These are phyloP conservation scores for Talaromyces borbonicus DNA, from an alignment of 495 filamentous ascomycete species.

Conservation along the genomic window DNA sequence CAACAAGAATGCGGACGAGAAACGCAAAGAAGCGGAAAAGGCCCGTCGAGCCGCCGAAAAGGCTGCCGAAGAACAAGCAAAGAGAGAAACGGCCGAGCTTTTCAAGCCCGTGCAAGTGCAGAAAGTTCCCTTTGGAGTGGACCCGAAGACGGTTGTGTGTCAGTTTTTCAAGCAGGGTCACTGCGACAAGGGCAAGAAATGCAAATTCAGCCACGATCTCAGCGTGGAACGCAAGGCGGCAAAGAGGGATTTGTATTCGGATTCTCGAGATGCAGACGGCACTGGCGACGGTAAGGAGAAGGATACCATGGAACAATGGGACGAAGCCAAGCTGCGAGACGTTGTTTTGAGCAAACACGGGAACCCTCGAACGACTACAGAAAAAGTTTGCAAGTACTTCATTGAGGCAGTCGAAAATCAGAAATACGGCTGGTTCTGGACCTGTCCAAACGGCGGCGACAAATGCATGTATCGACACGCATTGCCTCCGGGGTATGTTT, in stretches of 20 bases:
- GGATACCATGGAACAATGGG: conserved; percentile 93
- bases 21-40: conserved; percentile 84
- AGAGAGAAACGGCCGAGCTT: conserved; percentile 67
- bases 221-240: conserved; percentile 79
- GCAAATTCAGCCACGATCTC: conserved; percentile 93
- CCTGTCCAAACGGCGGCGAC: conserved; percentile 91
- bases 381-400: conserved; percentile 99
- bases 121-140: conserved; percentile 94
- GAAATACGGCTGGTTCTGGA: conserved; percentile 99
- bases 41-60: conserved; percentile 74
- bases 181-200: conserved; percentile 95
- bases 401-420: conserved; percentile 95
- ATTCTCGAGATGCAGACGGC: conserved; percentile 58
- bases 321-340: conserved; percentile 86
- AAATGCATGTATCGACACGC: conserved; percentile 98
- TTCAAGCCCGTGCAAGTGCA: conserved; percentile 93
- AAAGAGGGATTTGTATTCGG: conserved; percentile 88
- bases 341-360: conserved; percentile 94
- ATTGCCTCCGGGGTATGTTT: conserved; percentile 76
- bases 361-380: conserved; percentile 90
- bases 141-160: conserved; percentile 97
- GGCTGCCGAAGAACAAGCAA: conserved; percentile 73
- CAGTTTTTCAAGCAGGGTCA: conserved; percentile 92
- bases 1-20: conserved; percentile 72
- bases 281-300: conserved; percentile 75